Base-by-base conservation (phyloP, 1,284 basidiomycete genomes). In the Cerrena zonata region DNA sequence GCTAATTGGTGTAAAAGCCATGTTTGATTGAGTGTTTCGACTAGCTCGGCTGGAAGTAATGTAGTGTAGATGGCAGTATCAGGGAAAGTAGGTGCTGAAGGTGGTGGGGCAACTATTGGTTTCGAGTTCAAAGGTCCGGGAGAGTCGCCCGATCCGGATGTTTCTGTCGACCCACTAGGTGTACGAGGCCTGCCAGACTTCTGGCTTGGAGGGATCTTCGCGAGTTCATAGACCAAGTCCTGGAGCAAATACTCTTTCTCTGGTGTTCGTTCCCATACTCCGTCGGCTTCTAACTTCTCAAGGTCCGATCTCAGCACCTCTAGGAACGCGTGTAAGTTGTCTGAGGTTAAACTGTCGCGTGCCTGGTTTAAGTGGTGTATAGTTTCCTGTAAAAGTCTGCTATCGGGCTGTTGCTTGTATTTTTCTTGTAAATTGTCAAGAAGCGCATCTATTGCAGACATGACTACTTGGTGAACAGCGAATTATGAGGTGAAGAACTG, bases 1-100 rank as follows among this genome's bases (percentile, higher is more conserved):
- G 79, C 78, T 13, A 89, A 77, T 5, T 79, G 58, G 59, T 84
- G 82, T 10, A 89, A 71, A 53, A 85, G 79, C 58, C 81, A 80
- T 0, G 76, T 72, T 45, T 82, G 72, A 53, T 83, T 76, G 39
- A 86, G 65, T 22, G 70, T 54, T 34, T 80, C 70, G 12, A 79
- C 57, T 18, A 84, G 70, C 53, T 84, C 81, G 13, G 67, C 50
- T 2, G 82, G 79, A 5, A 83, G 72, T 13, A 66, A 52, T 1
- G 67, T 62, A 5, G 61, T 56, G 19, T 61, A 58, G 13, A 56
- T 54, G 34, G 61, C 60, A 36, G 66, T 58, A 13, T 65, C 53
- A 12, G 72, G 57, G 4, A 62, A 64, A 1, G 69, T 56, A n/a
- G 61, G 55, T 5, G 62, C 38, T 5, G 50, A 52, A 18, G 63